A percentile compares a stretch with the other conserved stretches of the same genome.
Evolutionary conservation across 345 rosid species (phyloP).

Genomic region (Raphanus sativus): DNA sequence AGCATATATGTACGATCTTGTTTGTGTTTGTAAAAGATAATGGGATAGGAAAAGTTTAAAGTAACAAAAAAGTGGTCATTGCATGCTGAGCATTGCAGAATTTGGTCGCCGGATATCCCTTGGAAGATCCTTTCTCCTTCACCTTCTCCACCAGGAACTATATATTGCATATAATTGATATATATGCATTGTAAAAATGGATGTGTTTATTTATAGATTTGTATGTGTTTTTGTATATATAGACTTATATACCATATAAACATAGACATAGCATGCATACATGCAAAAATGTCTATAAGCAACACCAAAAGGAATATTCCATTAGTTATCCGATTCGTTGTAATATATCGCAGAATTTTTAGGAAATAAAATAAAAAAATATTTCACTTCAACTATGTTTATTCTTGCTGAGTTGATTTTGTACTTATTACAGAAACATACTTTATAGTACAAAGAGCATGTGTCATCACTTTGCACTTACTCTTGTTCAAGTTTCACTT

Average conservation of each 20-base stretch:
- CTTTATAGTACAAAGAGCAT: slow-evolving; percentile 28
- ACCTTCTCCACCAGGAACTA: slow-evolving; percentile 10
- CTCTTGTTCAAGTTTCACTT: slow-evolving; percentile 21
- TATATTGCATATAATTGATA: slow-evolving; percentile 1
- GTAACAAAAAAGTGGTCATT: slow-evolving; percentile 24
- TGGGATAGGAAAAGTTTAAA: slow-evolving; percentile 24
- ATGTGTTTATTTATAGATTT: neutral
- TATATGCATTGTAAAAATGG: neutral
- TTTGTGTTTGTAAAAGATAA: slow-evolving; percentile 13
- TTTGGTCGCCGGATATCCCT: slow-evolving; percentile 40
- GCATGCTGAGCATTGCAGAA: slow-evolving; percentile 36
- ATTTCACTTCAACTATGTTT: neutral
- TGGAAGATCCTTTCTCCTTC: slow-evolving; percentile 34
- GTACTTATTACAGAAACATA: slow-evolving; percentile 25
- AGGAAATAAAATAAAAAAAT: neutral
- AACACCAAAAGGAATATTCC: slow-evolving; percentile 32
- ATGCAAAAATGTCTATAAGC: neutral
- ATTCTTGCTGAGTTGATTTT: slow-evolving; percentile 5
- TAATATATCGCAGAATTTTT: neutral
- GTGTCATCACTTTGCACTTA: slow-evolving; percentile 34
- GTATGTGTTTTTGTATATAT: slow-evolving; percentile 4
- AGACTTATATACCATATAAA: neutral
- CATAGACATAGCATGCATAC: neutral
- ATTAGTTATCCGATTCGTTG: slow-evolving; percentile 14
- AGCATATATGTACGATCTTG: slow-evolving; percentile 5